Percentiles rank a stretch among this genome's conserved stretches.
Conservation (phyloP, 768 basidiomycete species). For the Pisolithus marmoratus region DNA sequence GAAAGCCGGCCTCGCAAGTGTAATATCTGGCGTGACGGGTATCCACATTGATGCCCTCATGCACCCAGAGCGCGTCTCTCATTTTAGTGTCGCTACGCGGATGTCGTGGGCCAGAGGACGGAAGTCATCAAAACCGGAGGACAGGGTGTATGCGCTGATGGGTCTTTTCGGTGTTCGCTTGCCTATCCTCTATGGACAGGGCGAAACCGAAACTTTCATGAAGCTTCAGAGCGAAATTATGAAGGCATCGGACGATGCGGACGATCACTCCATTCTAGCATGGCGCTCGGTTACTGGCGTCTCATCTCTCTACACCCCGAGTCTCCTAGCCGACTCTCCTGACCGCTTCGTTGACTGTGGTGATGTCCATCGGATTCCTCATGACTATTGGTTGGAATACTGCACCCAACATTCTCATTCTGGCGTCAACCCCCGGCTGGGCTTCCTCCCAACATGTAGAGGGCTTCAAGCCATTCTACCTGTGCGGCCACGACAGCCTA, state of each 20-base stretch:
- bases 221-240: not conserved
- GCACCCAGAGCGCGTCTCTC: not conserved
- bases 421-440: not conserved
- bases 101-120: not conserved
- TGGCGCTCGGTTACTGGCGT: not conserved
- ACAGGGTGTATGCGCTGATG: not conserved
- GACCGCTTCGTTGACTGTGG: not conserved
- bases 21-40: not conserved
- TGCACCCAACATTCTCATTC: not conserved
- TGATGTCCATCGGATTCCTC: not conserved
- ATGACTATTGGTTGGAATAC: not conserved
- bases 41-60: not conserved
- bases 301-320: not conserved
- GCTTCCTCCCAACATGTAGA: not conserved
- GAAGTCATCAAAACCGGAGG: not conserved
- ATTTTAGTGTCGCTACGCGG: not conserved
- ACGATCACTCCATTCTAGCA: constrained; percentile 1
- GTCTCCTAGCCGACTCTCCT: not conserved
- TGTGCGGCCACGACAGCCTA: not conserved
- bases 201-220: not conserved
- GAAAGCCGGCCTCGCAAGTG: not conserved
- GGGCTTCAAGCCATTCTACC: not conserved
- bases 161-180: not conserved
- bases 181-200: not conserved
- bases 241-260: not conserved